Conservation (phyloP, 2,329 filamentous ascomycete genomes). For the Podosphaera aphanis region DNA sequence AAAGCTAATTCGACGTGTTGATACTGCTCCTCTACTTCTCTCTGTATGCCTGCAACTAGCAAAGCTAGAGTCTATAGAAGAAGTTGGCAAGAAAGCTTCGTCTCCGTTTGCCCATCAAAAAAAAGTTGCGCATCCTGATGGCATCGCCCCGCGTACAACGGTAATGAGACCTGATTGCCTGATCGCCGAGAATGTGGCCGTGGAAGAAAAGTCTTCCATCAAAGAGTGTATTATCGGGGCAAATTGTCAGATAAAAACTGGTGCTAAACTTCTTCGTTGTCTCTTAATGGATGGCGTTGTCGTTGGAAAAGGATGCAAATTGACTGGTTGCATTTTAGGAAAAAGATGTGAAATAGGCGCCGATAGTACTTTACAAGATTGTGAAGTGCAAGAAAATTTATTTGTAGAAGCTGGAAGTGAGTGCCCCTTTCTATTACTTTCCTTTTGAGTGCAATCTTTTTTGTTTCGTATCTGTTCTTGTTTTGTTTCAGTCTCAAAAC, state of each 20-base stretch:
- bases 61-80: slow-evolving; percentile 51
- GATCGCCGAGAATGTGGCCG: slow-evolving; percentile 67
- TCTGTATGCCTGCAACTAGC: slow-evolving; percentile 67
- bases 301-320: slow-evolving; percentile 59
- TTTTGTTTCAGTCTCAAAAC: too few relatives aligned
- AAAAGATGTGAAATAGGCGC: slow-evolving; percentile 64
- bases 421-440: slow-evolving; percentile 13
- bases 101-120: slow-evolving; percentile 55
- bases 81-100: slow-evolving; percentile 29
- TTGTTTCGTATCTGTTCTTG: neutral
- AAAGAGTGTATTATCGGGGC: slow-evolving; percentile 78
- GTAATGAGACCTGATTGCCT: slow-evolving; percentile 65
- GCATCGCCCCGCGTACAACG: slow-evolving; percentile 57
- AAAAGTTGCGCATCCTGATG: slow-evolving; percentile 67
- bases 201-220: slow-evolving; percentile 76
- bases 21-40: slow-evolving; percentile 63
- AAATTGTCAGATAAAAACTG: slow-evolving; percentile 64
- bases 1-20: slow-evolving; percentile 58
- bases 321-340: slow-evolving; percentile 74
- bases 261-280: slow-evolving; percentile 71
- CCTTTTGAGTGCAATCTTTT: neutral
- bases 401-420: slow-evolving; percentile 58
- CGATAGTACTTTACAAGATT: slow-evolving; percentile 58
- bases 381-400: slow-evolving; percentile 77
- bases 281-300: slow-evolving; percentile 80